These are phyloP conservation scores for Beauveria varroae DNA, from an alignment of 2,329 filamentous ascomycete genomes.

Conservation along the genomic window DNA sequence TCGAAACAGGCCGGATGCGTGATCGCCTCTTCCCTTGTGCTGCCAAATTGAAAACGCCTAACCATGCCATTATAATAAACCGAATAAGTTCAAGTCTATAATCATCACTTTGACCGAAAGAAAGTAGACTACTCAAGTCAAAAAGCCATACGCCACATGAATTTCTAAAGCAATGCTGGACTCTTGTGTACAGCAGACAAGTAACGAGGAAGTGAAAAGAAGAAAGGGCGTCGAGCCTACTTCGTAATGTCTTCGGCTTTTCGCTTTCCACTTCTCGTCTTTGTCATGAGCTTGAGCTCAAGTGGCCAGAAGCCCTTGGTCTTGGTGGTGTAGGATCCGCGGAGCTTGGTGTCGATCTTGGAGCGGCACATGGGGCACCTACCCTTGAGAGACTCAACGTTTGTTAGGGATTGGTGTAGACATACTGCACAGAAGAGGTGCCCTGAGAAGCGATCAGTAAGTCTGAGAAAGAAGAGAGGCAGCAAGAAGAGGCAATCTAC, in stretches of 20 bases:
- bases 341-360: conserved; percentile 43
- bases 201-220: not conserved
- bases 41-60: not conserved
- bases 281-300: conserved; percentile 55
- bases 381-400: conserved; percentile 47
- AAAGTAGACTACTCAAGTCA: not conserved
- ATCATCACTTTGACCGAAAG: not conserved
- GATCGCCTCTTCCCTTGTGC: not conserved
- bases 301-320: conserved; percentile 50
- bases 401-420: conserved; percentile 47
- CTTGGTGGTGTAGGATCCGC: conserved; percentile 33
- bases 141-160: not conserved
- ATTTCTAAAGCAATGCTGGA: not conserved
- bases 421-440: conserved; percentile 59
- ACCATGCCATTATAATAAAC: not conserved
- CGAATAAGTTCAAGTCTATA: not conserved
- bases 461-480: not conserved
- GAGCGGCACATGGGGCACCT: conserved; percentile 58
- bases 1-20: not conserved
- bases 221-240: not conserved
- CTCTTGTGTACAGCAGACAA: not conserved
- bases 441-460: conserved; percentile 31
- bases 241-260: conserved; percentile 25
- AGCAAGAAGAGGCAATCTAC: conserved; percentile 38
- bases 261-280: conserved; percentile 41